Base-by-base conservation (phyloP, 345 rosid species). In the Luvunga scandens region DNA sequence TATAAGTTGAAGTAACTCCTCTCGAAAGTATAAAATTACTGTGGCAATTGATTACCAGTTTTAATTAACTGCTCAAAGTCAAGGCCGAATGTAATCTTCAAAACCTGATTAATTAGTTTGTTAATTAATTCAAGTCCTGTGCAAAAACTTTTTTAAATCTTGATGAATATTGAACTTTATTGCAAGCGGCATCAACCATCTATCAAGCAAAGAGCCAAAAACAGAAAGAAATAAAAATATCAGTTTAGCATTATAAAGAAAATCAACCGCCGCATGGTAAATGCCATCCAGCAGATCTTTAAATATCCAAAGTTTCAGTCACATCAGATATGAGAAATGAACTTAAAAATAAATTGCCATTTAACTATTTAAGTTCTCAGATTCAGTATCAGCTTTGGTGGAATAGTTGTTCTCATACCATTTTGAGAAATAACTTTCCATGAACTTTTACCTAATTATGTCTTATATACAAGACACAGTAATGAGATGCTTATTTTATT, bases 401-500 rank as follows among this genome's bases (percentile, higher is more conserved):
- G 55, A 65, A 56, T 42, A 79, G 39, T 42, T 64, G 30, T 56
- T 65, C 59, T 72, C 63, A 76, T 31, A n/a, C 81, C 24, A 61
- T 1, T 39, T 66, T 22, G 4, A 69, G 83, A 66, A 84, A 60
- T 28, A 33, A 61, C 45, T 64, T 27, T 66, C 64, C 60, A 7
- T 12, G 61, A 66, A 36, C 12, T 69, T 34, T 70, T 66, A 57
- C 21, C 75, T 60, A 34, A 36, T 53, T 48, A 19, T 14, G 22
- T 60, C 50, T 61, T 61, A 27, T 9, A 24, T 30, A 4, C 12
- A 24, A 69, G n/a, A 21, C 56, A 42, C 50, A 42, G 4, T 12
- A 42, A 10, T 13, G 50, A 42, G 13, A 42, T 42, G 39, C 12
- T 42, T 42, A 10, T 2, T 42, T 38, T 42, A 7, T 38, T 38